Conservation (phyloP, 129 eudicot genomes). For the Tanacetum coccineum region DNA sequence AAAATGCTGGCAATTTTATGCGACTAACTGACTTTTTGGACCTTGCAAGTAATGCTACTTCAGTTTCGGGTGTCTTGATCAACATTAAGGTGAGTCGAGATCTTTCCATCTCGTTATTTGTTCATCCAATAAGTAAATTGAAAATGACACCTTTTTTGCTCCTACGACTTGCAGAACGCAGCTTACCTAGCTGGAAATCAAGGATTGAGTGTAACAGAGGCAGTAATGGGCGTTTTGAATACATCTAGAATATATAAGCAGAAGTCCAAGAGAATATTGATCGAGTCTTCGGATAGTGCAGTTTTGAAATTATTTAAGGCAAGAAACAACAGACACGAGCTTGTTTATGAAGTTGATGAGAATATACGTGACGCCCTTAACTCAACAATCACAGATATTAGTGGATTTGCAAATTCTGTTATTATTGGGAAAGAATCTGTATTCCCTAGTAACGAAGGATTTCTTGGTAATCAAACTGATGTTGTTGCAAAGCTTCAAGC, state of each 20-base stretch:
- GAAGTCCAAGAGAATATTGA: slow-evolving; percentile 55
- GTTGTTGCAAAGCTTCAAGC: slow-evolving; percentile 60
- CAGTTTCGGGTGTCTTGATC: slow-evolving; percentile 78
- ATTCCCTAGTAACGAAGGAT: slow-evolving; percentile 36
- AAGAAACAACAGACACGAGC: slow-evolving; percentile 54
- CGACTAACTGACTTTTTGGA: slow-evolving; percentile 59
- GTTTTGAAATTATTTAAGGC: slow-evolving; percentile 54
- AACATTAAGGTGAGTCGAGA: slow-evolving; percentile 68
- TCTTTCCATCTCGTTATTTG: too few relatives aligned
- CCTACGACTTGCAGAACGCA: slow-evolving; percentile 55
- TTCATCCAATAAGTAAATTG: too few relatives aligned
- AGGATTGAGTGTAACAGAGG: slow-evolving; percentile 59
- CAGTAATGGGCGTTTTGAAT: slow-evolving; percentile 55
- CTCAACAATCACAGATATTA: slow-evolving; percentile 63
- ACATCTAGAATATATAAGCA: slow-evolving; percentile 43
- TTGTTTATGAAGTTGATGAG: slow-evolving; percentile 63
- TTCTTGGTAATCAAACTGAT: slow-evolving; percentile 45
- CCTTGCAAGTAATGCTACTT: slow-evolving; percentile 49
- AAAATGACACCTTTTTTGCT: background rate
- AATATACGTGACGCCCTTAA: slow-evolving; percentile 53
- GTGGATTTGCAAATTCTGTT: slow-evolving; percentile 56
- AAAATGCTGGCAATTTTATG: slow-evolving; percentile 48
- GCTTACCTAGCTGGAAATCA: slow-evolving; percentile 56
- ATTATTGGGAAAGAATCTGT: slow-evolving; percentile 67
- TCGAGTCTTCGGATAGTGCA: slow-evolving; percentile 65